These are phyloP conservation scores for Aspergillus pseudotamarii DNA, from an alignment of 2,329 filamentous ascomycete genomes.

Conservation along the genomic window DNA sequence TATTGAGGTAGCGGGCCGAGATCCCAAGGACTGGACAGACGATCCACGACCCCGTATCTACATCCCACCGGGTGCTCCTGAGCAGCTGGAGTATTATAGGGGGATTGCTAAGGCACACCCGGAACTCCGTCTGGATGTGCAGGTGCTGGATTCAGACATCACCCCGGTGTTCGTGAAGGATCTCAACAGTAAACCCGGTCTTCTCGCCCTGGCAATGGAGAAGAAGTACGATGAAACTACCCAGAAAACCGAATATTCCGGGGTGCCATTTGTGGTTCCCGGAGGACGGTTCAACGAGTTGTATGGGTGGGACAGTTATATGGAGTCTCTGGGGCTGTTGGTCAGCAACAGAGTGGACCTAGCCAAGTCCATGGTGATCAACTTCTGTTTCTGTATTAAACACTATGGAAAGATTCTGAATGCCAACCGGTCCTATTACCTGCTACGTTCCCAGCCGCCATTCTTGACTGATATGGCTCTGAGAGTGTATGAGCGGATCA, in stretches of 20 bases:
- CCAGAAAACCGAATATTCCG: conserved; percentile 70
- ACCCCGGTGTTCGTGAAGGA: conserved; percentile 79
- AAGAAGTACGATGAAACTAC: conserved; percentile 68
- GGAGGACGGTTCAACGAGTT: conserved; percentile 97
- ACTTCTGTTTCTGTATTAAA: conserved; percentile 97
- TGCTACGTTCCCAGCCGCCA: conserved; percentile 89
- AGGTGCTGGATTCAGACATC: conserved; percentile 70
- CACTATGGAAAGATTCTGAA: conserved; percentile 99
- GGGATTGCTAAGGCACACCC: conserved; percentile 77
- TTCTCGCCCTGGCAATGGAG: conserved; percentile 89
- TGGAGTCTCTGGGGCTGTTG: conserved; percentile 89
- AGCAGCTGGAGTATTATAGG: conserved; percentile 87
- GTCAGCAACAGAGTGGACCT: conserved; percentile 83
- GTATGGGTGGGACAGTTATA: conserved; percentile 99
- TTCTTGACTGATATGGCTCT: conserved; percentile 98
- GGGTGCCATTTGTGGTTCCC: conserved; percentile 94
- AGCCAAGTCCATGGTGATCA: conserved; percentile 90
- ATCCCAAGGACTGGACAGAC: conserved; percentile 94
- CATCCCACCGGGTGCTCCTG: conserved; percentile 78
- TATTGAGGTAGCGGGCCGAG: conserved; percentile 79
- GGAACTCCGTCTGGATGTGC: conserved; percentile 84
- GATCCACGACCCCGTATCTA: conserved; percentile 92
- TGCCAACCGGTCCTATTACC: conserved; percentile 93
- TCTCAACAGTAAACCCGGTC: conserved; percentile 83
- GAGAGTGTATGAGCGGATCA: conserved; percentile 90